phyloP scores from a whole-genome alignment of 176 grass and related monocot genomes.

The Pontederia crassipes region DNA sequence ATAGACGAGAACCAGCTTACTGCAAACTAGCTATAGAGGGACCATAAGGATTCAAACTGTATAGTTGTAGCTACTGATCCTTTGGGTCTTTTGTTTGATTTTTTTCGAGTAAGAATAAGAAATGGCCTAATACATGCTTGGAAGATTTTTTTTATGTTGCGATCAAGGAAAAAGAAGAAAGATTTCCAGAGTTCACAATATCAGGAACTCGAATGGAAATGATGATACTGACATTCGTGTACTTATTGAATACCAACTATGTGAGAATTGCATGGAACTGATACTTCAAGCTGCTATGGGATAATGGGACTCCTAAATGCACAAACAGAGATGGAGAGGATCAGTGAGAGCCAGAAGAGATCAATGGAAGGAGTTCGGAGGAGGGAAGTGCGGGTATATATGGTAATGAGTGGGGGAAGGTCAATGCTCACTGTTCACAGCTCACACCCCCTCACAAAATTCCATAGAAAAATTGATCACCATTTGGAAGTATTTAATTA shows the following conservation, averaged over 20 bases:
- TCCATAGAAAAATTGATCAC: not conserved
- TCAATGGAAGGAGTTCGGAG: not conserved
- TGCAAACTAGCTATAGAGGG: slow-evolving; percentile 15
- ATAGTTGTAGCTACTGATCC: not conserved
- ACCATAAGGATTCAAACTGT: not conserved
- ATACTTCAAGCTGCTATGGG: not conserved
- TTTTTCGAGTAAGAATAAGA: slow-evolving; percentile 22
- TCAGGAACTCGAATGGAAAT: not conserved
- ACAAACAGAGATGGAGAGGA: not conserved
- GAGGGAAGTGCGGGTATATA: not conserved
- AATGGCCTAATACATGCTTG: slow-evolving; percentile 48
- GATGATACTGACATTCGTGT: too few relatives aligned
- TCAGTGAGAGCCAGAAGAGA: not conserved
- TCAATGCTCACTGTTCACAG: not conserved
- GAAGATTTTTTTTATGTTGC: slow-evolving; percentile 45
- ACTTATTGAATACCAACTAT: not conserved
- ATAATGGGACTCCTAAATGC: not conserved
- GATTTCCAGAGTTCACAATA: slow-evolving; percentile 34
- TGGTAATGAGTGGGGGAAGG: not conserved
- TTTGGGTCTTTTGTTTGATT: slow-evolving; percentile 10
- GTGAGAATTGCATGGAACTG: not conserved
- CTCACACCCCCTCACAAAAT: not conserved
- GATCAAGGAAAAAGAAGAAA: slow-evolving; percentile 31
- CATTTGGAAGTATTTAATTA: too few relatives aligned
- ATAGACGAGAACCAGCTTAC: slow-evolving; percentile 44